Evolutionary conservation across 208 protist species (phyloP), one percentile per base, ranked within the genome.

Genomic region (Acanthamoeba sp.): DNA sequence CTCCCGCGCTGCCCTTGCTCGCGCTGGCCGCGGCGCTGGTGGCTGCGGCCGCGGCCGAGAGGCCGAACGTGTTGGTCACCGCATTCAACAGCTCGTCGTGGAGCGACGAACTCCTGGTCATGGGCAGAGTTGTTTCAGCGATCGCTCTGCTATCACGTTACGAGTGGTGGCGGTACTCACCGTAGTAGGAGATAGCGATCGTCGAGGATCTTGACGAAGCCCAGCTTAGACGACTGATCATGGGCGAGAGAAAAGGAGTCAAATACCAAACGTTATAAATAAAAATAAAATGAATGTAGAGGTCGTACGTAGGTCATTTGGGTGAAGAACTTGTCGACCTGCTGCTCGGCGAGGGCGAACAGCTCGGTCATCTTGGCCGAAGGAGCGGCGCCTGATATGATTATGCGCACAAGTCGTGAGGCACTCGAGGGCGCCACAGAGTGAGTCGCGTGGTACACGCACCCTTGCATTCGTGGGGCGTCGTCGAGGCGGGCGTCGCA

Each of bases 301-400:
- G 52, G 7, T 57, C 69, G 69, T 45, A 78, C 69, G 29, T 78
- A 78, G 16, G 24, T 78, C 34, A 78, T 27, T 24, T 78, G 69
- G 20, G 69, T 78, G 69, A 78, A 78, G 69, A 78, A 78, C 69
- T 78, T 78, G 69, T 78, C 69, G 38, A 78, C 69, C 34, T 78
- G 69, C 69, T 78, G 69, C 69, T 78, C 69, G 36, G 69, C 69
- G 36, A 78, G 69, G 20, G 38, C 69, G 34, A 78, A 78, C 36
- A 78, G 69, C 69, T 78, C 69, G 34, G 38, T 48, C 69, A 78
- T 78, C 69, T 78, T 78, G 34, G 69, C 69, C 7, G 69, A 78
- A 9, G 69, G 69, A 2, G 69, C 69, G 22, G 69, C 69, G 32
- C 69, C 69, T 78, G 64, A 40, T 24, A 16, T 3, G 7, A 7